A percentile compares a stretch with the other conserved stretches of the same genome.
Conservation (phyloP, 768 basidiomycete genomes). For the Flagelloscypha sp. region DNA sequence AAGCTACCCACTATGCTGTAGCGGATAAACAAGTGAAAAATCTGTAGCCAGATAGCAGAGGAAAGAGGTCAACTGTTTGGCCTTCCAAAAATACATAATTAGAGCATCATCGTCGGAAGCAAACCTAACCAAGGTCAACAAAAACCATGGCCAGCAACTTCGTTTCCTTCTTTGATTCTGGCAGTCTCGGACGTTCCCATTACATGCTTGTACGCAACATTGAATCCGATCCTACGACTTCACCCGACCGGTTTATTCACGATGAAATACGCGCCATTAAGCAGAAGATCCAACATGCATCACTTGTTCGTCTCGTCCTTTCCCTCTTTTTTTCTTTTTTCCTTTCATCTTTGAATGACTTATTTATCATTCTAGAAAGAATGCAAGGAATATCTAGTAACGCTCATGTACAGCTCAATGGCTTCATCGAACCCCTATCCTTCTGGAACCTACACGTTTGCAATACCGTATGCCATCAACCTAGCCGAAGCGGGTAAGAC, state of each 20-base stretch:
- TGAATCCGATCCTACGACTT: slow-evolving; percentile 50
- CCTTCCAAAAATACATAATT: no score
- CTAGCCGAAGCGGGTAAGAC: slow-evolving; percentile 62
- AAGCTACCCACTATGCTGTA: no score
- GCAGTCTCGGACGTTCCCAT: slow-evolving; percentile 67
- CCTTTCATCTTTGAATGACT: slow-evolving; percentile 6
- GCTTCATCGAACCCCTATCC: slow-evolving; percentile 34
- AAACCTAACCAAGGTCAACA: no score
- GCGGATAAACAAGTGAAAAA: no score
- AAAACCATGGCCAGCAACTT: no score
- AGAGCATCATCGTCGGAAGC: no score
- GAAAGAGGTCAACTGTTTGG: no score
- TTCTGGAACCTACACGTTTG: slow-evolving; percentile 52
- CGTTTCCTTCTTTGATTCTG: slow-evolving; percentile 70
- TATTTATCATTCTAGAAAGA: slow-evolving; percentile 35
- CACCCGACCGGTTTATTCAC: slow-evolving; percentile 51
- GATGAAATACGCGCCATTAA: slow-evolving; percentile 52
- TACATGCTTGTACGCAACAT: slow-evolving; percentile 69
- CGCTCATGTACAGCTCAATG: slow-evolving; percentile 64
- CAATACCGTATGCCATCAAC: slow-evolving; percentile 67
- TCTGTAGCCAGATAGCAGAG: no score
- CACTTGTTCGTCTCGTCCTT: slow-evolving; percentile 51
- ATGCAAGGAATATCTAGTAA: slow-evolving; percentile 57
- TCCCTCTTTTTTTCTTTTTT: slow-evolving; percentile 1
- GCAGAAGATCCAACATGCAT: slow-evolving; percentile 40